Evolutionary conservation across 306 rosid species (phyloP).

Genomic region (Prunus dulcis): DNA sequence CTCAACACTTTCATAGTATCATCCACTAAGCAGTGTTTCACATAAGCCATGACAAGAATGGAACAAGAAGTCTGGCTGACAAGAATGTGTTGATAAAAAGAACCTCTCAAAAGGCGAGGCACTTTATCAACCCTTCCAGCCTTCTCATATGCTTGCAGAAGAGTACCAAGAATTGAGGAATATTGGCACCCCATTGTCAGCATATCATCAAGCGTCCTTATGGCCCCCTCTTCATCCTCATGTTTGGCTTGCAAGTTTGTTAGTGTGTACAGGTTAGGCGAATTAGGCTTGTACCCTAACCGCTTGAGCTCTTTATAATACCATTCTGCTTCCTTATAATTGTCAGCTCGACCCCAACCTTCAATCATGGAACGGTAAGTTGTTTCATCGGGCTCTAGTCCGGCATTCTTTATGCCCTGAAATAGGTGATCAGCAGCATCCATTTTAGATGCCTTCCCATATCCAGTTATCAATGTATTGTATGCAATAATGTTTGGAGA

Average conservation of each 20-base stretch:
- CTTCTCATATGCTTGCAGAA: constrained; percentile 70
- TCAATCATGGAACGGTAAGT: constrained; percentile 92
- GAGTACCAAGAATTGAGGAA: constrained; percentile 59
- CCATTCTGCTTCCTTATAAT: constrained; percentile 49
- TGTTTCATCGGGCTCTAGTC: constrained; percentile 74
- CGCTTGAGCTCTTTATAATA: constrained; percentile 55
- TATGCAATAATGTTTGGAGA: constrained; percentile 61
- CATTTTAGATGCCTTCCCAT: constrained; percentile 79
- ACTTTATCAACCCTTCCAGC: constrained; percentile 61
- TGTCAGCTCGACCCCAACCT: constrained; percentile 89
- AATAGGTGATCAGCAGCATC: constrained; percentile 65
- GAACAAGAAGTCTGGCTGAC: constrained; percentile 82
- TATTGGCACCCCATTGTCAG: constrained; percentile 61
- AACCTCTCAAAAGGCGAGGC: constrained; percentile 58
- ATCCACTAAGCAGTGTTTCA: constrained; percentile 64
- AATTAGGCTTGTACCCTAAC: constrained; percentile 60
- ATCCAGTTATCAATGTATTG: constrained; percentile 87
- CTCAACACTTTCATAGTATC: constrained; percentile 63
- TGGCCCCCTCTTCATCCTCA: constrained; percentile 65
- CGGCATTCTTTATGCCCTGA: constrained; percentile 36
- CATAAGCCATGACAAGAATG: constrained; percentile 76
- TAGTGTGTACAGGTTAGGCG: constrained; percentile 76
- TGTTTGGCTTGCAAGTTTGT: constrained; percentile 67
- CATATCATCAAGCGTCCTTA: constrained; percentile 66
- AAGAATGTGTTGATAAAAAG: constrained; percentile 56